phyloP scores from a whole-genome alignment of 306 rosid genomes.

The Lathyrus aphaca region DNA sequence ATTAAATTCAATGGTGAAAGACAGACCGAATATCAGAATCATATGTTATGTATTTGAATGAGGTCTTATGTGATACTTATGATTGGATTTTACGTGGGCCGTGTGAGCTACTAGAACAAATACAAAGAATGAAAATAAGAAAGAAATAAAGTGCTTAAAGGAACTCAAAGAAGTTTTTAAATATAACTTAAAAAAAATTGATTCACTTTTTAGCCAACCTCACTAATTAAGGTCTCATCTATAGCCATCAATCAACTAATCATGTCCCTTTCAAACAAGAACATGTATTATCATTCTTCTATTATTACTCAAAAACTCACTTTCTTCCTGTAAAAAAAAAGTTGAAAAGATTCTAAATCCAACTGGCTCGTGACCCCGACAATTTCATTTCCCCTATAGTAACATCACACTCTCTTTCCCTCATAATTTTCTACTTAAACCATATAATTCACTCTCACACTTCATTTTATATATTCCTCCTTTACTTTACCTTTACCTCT shows the following conservation, averaged over 20 bases:
- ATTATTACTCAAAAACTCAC: conserved; percentile 43
- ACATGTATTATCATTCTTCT: conserved; percentile 34
- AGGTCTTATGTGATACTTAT: no score
- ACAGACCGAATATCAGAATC: no score
- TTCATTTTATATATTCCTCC: conserved; percentile 9
- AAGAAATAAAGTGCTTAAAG: no score
- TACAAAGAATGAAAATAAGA: no score
- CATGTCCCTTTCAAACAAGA: conserved; percentile 42
- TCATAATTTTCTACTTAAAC: conserved; percentile 32
- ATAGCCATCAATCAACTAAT: neutral
- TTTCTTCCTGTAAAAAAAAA: conserved; percentile 37
- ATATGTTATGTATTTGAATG: no score
- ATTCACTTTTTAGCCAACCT: neutral
- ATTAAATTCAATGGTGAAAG: no score
- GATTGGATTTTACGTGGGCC: no score
- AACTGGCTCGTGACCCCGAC: conserved; percentile 52
- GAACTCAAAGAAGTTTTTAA: no score
- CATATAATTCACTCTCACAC: conserved; percentile 36
- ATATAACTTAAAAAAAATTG: no score
- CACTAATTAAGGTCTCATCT: conserved; percentile 18
- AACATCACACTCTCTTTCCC: neutral
- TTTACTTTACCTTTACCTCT: neutral
- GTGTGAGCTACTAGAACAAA: no score
- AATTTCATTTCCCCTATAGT: conserved; percentile 28
- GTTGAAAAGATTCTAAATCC: conserved; percentile 41